Base-by-base conservation (phyloP, 768 basidiomycete genomes). In the Rhizopogon sp. region DNA sequence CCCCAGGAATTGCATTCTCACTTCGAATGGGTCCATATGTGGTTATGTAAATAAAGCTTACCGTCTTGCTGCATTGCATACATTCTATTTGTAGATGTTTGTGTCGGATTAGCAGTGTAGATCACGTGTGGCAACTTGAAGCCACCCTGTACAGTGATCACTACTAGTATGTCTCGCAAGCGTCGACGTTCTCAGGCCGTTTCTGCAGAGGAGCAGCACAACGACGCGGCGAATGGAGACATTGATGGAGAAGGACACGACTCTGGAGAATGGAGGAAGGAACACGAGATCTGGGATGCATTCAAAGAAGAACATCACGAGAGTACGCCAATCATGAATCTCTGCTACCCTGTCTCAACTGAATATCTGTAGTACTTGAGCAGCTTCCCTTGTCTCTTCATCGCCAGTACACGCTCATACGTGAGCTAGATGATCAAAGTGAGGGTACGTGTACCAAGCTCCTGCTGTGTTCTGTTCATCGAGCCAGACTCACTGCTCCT, bases 291-390 rank as follows among this genome's bases (percentile, higher is more conserved):
- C 39, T 89, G 88, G 87, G 84, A 88, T 44, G 73, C 82, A 39
- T 80, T 92, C 65, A 80, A 82, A 63, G 90, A 92, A 62, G 87
- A 92, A 56, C 82, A 90, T 61, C 84, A 83, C 66, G 90, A 91
- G 79, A 81, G 90, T 86, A 42, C 47, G 76, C 58, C 35, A 43
- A 16, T 33, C 35, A 46, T 14, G 10, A 31, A 6, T 37, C 45
- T 29, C 17, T 39, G 4, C 43, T 16, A 6, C 35, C 43, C 31
- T 47, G 43, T 25, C 16, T 16, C 47, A 50, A 35, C 35, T 42
- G 50, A 50, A 35, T 39, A 25, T 20, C 43, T 42, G 31, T 50
- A 93, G 90, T 85, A 46, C 76, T 92, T 50, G 88, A 90, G 56
- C 88, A 91, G 65, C 70, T 93, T 7, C 91, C 91, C 1, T 70